phyloP scores from a whole-genome alignment of 2,329 filamentous ascomycete genomes.

The Ophiocordyceps polyrhachis-furcata region DNA sequence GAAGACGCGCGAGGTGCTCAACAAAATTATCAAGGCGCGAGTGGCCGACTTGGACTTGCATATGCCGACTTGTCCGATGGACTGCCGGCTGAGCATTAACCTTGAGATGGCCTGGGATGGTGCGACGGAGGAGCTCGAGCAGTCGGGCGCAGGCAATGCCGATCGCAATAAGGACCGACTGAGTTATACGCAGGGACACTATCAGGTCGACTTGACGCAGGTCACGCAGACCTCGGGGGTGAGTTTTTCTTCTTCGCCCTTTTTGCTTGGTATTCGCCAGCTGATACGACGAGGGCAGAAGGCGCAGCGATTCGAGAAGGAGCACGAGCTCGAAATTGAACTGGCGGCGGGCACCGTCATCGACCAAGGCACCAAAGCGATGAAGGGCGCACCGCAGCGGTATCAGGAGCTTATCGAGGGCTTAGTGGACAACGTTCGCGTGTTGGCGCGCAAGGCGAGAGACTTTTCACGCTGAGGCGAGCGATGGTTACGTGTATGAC shows the following conservation, averaged over 20 bases:
- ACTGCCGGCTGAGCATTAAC: slow-evolving; percentile 88
- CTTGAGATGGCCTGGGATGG: slow-evolving; percentile 81
- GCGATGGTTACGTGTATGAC: too few species aligned
- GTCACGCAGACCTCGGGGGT: slow-evolving; percentile 40
- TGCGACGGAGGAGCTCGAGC: slow-evolving; percentile 36
- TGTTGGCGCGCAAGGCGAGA: slow-evolving; percentile 29
- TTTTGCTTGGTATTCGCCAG: background rate
- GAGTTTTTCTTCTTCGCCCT: slow-evolving; percentile 4
- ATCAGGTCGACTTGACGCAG: slow-evolving; percentile 85
- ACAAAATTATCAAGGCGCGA: slow-evolving; percentile 82
- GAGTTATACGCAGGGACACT: slow-evolving; percentile 74
- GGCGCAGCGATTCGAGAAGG: slow-evolving; percentile 32
- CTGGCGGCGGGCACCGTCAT: slow-evolving; percentile 43
- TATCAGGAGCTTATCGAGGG: slow-evolving; percentile 53
- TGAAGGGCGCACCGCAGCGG: slow-evolving; percentile 31
- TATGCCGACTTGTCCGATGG: slow-evolving; percentile 58
- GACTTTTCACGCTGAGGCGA: slow-evolving; percentile 9
- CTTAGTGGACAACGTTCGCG: slow-evolving; percentile 53
- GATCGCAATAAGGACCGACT: slow-evolving; percentile 77
- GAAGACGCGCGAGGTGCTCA: slow-evolving; percentile 48
- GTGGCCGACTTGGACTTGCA: slow-evolving; percentile 76
- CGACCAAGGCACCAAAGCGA: slow-evolving; percentile 42
- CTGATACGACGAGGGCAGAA: slow-evolving; percentile 11
- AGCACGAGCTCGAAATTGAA: slow-evolving; percentile 71
- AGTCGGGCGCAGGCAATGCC: slow-evolving; percentile 18